Percentiles rank a stretch among this genome's conserved stretches.
These are phyloP conservation scores for Rhododendron kiyosumense DNA, from an alignment of 148 eudicot genomes.

Conservation along the genomic window DNA sequence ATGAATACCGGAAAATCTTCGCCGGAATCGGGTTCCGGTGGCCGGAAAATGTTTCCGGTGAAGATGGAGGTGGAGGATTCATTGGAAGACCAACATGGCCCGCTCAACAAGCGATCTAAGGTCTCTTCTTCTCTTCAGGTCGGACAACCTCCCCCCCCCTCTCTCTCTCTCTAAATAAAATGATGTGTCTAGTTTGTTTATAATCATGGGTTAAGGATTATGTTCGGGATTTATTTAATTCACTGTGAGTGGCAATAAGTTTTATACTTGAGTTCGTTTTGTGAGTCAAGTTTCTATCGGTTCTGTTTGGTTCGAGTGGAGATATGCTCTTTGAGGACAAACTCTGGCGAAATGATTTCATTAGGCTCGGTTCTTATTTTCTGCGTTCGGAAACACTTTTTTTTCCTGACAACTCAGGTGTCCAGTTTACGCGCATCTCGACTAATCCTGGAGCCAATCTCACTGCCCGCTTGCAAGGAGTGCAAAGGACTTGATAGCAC, in stretches of 20 bases:
- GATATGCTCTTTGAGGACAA: not conserved
- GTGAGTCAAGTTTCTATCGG: not conserved
- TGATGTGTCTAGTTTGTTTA: too few relatives aligned
- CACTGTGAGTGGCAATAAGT: too few relatives aligned
- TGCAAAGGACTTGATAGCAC: too few relatives aligned
- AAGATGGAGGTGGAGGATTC: constrained; percentile 39
- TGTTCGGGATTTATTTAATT: too few relatives aligned
- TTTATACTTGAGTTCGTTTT: too few relatives aligned
- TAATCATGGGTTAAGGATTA: too few relatives aligned
- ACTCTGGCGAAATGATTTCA: not conserved
- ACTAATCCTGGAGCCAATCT: too few relatives aligned
- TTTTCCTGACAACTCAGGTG: too few relatives aligned
- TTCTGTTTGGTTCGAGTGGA: not conserved
- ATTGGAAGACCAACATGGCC: constrained; percentile 21
- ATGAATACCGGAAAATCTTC: constrained; percentile 18
- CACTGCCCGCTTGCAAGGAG: too few relatives aligned
- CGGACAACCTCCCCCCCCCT: not conserved
- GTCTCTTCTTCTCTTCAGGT: constrained; percentile 30
- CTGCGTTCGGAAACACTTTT: not conserved
- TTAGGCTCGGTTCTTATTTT: not conserved
- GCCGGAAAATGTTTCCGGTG: constrained; percentile 27
- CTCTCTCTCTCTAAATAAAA: not conserved
- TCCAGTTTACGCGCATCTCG: too few relatives aligned
- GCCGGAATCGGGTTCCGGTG: constrained; percentile 15
- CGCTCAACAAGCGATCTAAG: constrained; percentile 55